Evolutionary conservation across 75 land plant species (phyloP).

Genomic region (Sequoia sempervirens): DNA sequence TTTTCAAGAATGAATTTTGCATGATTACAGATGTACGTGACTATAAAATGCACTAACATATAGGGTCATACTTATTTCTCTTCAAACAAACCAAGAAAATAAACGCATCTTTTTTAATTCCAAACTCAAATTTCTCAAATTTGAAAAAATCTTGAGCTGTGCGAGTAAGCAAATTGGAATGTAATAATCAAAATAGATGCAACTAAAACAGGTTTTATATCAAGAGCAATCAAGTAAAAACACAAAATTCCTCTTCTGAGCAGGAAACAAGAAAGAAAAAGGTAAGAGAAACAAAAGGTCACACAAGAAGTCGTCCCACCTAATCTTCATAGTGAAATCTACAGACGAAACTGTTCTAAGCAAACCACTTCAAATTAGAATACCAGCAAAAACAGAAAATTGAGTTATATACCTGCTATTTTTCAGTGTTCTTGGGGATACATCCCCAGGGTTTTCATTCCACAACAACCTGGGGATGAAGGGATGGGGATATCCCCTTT

Average conservation of each 20-base stretch:
- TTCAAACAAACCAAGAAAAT: not conserved
- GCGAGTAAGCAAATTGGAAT: not conserved
- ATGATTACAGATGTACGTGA: not conserved
- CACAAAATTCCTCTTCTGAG: not conserved
- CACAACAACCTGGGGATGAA: too few species aligned
- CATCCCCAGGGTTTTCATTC: too few species aligned
- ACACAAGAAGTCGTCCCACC: too few species aligned
- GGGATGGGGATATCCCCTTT: too few species aligned
- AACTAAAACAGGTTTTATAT: not conserved
- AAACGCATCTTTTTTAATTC: not conserved
- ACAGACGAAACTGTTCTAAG: not conserved
- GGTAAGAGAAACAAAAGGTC: not conserved
- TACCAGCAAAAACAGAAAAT: too few species aligned
- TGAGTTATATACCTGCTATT: too few species aligned
- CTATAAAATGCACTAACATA: not conserved
- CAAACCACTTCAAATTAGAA: not conserved
- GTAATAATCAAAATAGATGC: not conserved
- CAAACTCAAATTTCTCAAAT: not conserved
- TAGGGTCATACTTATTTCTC: not conserved
- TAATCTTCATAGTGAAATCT: not conserved
- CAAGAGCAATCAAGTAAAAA: not conserved
- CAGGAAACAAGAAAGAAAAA: not conserved
- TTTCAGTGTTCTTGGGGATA: too few species aligned
- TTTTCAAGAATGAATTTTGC: not conserved
- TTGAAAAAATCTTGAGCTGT: not conserved